Evolutionary conservation across 805 yeast species (phyloP).

Genomic region (Metschnikowia cerradonensis): DNA sequence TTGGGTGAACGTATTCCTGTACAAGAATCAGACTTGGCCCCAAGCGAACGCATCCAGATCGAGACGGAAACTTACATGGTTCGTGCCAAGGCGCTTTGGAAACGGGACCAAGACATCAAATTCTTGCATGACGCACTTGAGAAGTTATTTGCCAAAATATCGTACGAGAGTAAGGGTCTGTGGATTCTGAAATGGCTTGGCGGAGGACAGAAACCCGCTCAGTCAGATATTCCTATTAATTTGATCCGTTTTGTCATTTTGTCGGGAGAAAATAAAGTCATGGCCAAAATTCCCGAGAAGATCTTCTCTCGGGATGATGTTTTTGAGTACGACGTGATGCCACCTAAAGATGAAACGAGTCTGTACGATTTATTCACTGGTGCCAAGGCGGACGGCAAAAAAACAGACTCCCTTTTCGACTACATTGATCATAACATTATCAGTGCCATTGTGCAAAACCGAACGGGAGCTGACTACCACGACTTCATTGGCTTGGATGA

Average conservation of each 20-base stretch:
- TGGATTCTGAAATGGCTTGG: constrained; percentile 15
- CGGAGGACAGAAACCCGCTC: not conserved
- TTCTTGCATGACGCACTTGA: constrained; percentile 46
- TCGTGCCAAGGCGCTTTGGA: constrained; percentile 55
- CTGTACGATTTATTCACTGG: constrained; percentile 41
- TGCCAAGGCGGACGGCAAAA: constrained; percentile 11
- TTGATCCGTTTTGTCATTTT: constrained; percentile 63
- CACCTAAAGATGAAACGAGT: constrained; percentile 44
- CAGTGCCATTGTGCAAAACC: constrained; percentile 38
- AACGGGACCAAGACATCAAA: constrained; percentile 40
- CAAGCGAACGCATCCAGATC: constrained; percentile 31
- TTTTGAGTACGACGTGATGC: constrained; percentile 68
- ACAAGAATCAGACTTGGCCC: constrained; percentile 7
- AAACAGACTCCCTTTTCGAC: constrained; percentile 34
- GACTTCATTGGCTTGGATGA: constrained; percentile 10
- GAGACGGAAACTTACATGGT: constrained; percentile 56
- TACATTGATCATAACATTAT: constrained; percentile 46
- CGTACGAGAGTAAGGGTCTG: constrained; percentile 1
- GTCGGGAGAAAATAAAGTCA: constrained; percentile 65
- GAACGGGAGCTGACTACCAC: constrained; percentile 23
- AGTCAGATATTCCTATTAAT: constrained; percentile 50
- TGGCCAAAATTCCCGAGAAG: constrained; percentile 62
- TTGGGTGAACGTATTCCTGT: constrained; percentile 14
- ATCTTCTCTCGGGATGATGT: constrained; percentile 62
- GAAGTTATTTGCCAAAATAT: constrained; percentile 13